Percentiles rank a stretch among this genome's conserved stretches.
Evolutionary conservation across 306 rosid genomes (phyloP).

Genomic region (Citrullus mucosospermus): DNA sequence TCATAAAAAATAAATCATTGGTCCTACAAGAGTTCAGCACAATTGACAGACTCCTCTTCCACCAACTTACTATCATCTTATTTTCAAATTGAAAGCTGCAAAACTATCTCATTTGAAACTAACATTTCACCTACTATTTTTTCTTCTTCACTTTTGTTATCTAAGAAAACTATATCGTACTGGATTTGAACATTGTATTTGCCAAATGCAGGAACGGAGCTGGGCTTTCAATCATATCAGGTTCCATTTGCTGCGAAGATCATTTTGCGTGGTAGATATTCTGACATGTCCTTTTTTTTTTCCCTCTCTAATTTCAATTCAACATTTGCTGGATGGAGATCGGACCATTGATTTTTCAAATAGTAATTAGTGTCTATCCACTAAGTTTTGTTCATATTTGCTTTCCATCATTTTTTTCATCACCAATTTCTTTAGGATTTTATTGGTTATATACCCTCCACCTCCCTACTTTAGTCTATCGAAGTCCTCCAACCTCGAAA

Average conservation of each 20-base stretch:
- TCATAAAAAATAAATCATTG: neutral
- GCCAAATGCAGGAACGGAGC: slow-evolving; percentile 50
- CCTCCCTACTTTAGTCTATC: neutral
- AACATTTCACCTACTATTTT: neutral
- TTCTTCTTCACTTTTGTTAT: neutral
- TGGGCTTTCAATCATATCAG: slow-evolving; percentile 56
- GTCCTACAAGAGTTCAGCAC: neutral
- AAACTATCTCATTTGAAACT: neutral
- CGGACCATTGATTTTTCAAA: no score
- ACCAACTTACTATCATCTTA: neutral
- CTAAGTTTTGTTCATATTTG: no score
- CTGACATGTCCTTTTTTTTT: no score
- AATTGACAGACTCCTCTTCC: neutral
- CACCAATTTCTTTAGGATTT: no score
- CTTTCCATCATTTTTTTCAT: no score
- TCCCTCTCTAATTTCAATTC: no score
- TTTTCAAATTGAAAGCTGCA: neutral
- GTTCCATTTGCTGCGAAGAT: slow-evolving; percentile 84
- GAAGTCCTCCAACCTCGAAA: neutral
- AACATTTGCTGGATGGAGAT: no score
- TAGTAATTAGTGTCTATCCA: no score
- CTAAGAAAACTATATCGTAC: neutral
- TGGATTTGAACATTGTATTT: slow-evolving; percentile 3
- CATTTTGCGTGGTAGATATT: slow-evolving; percentile 52
- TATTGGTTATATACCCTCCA: no score